Evolutionary conservation across 441 rosid genomes (phyloP).

Genomic region (Kokia cookei): DNA sequence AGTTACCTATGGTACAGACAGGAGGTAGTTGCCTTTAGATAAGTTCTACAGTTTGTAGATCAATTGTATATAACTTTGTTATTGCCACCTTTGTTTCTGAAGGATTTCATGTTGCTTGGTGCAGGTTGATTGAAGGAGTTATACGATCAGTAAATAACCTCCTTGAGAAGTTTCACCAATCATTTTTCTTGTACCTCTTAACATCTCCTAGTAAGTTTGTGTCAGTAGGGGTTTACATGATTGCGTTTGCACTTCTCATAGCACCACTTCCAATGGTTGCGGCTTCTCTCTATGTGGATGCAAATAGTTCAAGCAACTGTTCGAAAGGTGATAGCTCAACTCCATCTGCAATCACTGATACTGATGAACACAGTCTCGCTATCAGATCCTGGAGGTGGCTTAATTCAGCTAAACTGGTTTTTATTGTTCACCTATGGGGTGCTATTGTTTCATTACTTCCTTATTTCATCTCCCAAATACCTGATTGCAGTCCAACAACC

Average conservation of each 20-base stretch:
- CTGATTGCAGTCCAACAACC: slow-evolving; percentile 43
- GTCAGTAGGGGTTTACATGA: slow-evolving; percentile 94
- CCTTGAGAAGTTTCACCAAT: slow-evolving; percentile 94
- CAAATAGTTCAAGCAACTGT: slow-evolving; percentile 28
- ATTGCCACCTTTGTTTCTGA: slow-evolving; percentile 2
- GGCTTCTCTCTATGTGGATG: slow-evolving; percentile 70
- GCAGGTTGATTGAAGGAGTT: slow-evolving; percentile 94
- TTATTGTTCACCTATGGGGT: slow-evolving; percentile 54
- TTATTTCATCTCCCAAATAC: slow-evolving; percentile 51
- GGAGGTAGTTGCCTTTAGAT: not conserved
- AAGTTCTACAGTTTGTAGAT: not conserved
- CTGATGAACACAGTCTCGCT: slow-evolving; percentile 19
- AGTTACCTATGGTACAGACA: not conserved
- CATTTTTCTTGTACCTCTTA: slow-evolving; percentile 78
- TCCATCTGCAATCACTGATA: not conserved
- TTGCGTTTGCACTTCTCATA: slow-evolving; percentile 83
- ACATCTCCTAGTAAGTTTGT: slow-evolving; percentile 84
- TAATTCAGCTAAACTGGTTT: slow-evolving; percentile 40
- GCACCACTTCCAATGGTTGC: slow-evolving; percentile 89
- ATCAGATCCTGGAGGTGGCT: slow-evolving; percentile 56
- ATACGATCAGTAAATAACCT: slow-evolving; percentile 85
- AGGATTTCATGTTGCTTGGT: slow-evolving; percentile 16
- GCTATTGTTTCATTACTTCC: slow-evolving; percentile 59
- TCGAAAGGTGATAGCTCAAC: slow-evolving; percentile 17
- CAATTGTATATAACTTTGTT: not conserved